phyloP scores from a whole-genome alignment of 2,329 filamentous ascomycete species.

The Fusarium haematococcum region DNA sequence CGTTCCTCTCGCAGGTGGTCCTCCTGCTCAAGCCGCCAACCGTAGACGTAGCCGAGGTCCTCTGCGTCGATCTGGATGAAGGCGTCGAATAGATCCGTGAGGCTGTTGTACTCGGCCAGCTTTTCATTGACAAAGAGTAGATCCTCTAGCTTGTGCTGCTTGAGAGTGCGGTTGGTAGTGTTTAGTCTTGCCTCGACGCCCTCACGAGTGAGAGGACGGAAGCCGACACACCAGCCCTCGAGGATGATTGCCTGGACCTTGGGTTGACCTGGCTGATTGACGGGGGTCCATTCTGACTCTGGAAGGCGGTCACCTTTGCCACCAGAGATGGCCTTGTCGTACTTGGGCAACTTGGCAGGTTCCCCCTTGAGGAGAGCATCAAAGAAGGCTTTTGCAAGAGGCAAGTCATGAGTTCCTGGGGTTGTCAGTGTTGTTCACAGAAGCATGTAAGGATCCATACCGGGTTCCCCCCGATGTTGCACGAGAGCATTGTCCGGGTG shows the following conservation, averaged over 20 bases:
- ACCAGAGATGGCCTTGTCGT: conserved; percentile 84
- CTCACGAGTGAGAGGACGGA: conserved; percentile 70
- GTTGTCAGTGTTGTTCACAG: conserved; percentile 4
- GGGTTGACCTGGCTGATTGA: conserved; percentile 63
- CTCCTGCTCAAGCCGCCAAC: conserved; percentile 87
- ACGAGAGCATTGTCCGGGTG: conserved; percentile 80
- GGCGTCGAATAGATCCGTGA: conserved; percentile 64
- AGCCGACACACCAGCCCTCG: conserved; percentile 93
- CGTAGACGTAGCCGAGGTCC: conserved; percentile 80
- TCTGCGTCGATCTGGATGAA: conserved; percentile 76
- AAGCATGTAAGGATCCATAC: conserved; percentile 45
- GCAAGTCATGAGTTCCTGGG: conserved; percentile 76
- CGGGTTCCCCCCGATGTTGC: conserved; percentile 85
- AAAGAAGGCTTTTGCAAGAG: conserved; percentile 74
- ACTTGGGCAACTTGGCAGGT: conserved; percentile 73
- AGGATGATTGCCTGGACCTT: conserved; percentile 78
- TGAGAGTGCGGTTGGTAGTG: conserved; percentile 62
- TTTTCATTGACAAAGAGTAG: conserved; percentile 63
- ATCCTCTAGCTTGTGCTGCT: conserved; percentile 61
- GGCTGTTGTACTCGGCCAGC: conserved; percentile 59
- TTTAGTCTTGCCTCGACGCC: conserved; percentile 65
- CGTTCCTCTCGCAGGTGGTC: conserved; percentile 72
- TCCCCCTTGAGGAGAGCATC: conserved; percentile 62
- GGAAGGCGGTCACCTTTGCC: conserved; percentile 83
- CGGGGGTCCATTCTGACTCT: conserved; percentile 68